Percentiles rank a stretch among this genome's conserved stretches.
Evolutionary conservation across 345 rosid species (phyloP).

Genomic region (Hypericum perforatum): DNA sequence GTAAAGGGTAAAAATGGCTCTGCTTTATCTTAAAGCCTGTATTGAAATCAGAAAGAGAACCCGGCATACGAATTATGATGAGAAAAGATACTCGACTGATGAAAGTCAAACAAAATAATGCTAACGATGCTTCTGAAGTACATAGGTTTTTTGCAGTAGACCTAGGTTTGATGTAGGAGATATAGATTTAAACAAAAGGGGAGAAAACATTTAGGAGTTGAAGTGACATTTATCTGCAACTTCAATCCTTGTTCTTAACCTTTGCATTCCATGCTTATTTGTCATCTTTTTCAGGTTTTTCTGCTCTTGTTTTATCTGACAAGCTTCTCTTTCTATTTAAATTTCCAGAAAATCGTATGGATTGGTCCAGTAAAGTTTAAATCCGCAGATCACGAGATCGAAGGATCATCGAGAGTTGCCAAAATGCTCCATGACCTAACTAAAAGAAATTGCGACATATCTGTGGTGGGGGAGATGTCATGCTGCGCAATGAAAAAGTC

Average conservation of each 20-base stretch:
- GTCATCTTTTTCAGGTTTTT: conserved; percentile 1
- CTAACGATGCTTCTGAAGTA: too few species aligned
- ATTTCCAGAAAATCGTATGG: conserved; percentile 46
- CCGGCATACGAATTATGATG: too few species aligned
- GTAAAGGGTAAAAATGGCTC: conserved; percentile 21
- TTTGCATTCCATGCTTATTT: conserved; percentile 3
- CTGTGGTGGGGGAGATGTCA: conserved; percentile 40
- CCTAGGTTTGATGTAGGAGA: too few species aligned
- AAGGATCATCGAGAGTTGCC: conserved; percentile 34
- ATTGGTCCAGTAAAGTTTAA: conserved; percentile 50
- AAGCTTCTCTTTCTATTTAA: conserved; percentile 6
- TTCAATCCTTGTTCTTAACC: not conserved
- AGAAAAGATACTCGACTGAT: too few species aligned
- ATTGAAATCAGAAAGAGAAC: too few species aligned
- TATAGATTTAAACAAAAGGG: too few species aligned
- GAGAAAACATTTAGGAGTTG: too few species aligned
- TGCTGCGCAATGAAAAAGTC: conserved; percentile 27
- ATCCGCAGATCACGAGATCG: conserved; percentile 17
- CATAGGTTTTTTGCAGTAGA: too few species aligned
- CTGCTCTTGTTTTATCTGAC: conserved; percentile 6
- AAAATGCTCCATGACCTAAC: conserved; percentile 25
- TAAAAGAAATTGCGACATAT: conserved; percentile 29
- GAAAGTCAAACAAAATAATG: too few species aligned
- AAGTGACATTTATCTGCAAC: not conserved
- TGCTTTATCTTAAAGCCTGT: too few species aligned